These are phyloP conservation scores for Pleurotus djamor DNA, from an alignment of 768 basidiomycete genomes.

Conservation along the genomic window DNA sequence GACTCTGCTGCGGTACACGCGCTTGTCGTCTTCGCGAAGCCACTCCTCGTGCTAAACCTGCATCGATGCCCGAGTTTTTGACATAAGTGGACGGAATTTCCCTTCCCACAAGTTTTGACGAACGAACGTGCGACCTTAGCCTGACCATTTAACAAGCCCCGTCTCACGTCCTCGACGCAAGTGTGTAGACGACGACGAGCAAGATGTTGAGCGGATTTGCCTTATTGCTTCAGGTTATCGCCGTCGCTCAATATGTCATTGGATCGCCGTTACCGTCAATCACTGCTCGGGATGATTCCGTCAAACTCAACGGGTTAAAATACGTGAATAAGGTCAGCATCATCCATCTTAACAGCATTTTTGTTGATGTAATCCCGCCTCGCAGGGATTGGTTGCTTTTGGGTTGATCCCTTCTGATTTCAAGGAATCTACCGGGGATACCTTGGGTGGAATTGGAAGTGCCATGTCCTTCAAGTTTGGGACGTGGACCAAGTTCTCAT, in stretches of 20 bases:
- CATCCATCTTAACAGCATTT: not conserved
- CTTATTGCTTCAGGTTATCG: not conserved
- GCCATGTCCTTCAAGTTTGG: conserved; percentile 55
- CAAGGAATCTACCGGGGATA: conserved; percentile 55
- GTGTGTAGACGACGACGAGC: not conserved
- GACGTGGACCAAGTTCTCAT: conserved; percentile 30
- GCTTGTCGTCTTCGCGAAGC: not conserved
- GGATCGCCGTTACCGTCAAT: conserved; percentile 1
- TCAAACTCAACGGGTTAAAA: conserved; percentile 32
- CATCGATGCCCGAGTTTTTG: not conserved
- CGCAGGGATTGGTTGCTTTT: conserved; percentile 56
- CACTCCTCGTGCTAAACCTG: not conserved
- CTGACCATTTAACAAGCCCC: not conserved
- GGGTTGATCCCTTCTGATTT: conserved; percentile 60
- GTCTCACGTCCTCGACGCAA: not conserved
- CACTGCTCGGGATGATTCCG: conserved; percentile 16
- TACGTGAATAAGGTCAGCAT: conserved; percentile 39
- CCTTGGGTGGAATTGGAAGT: conserved; percentile 61
- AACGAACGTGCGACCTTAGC: conserved; percentile 2
- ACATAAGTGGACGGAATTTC: not conserved
- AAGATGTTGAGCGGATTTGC: not conserved
- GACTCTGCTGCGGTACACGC: no score
- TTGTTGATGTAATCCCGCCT: not conserved
- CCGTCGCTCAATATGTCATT: not conserved
- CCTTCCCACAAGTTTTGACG: not conserved